Evolutionary conservation across 208 protist genomes (phyloP), one percentile per base, ranked within the genome.

Genomic region (Trypanosoma avium): DNA sequence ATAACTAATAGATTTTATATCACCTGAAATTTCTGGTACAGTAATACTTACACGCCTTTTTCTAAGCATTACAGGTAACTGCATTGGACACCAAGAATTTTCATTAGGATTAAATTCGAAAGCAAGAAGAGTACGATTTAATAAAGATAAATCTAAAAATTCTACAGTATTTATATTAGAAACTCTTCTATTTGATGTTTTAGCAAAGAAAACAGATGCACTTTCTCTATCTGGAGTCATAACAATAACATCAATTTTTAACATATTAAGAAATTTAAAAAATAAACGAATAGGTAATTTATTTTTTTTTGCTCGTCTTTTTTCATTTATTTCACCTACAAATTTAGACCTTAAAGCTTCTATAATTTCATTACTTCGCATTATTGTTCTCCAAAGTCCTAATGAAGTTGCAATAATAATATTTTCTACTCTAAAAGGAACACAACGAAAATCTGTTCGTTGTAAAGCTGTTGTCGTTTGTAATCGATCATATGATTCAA

Each of bases 351-450:
- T 36, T 24, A 70, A 52, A 9, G 74, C 77, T 21, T 49, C 17
- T 43, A 84, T 65, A 30, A 93, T 53, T 26, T 86, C 87, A 49
- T 86, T 85, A 70, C 78, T 70, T 21, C 77, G 77, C 26, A 71
- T 42, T 3, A 81, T 72, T 17, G 69, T 85, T 32, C 72, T 69
- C 75, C 82, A 90, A 19, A 93, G 69, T 10, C 72, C 48, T 30
- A 90, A 62, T 38, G 79, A 81, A 21, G 87, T 30, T 17, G 83
- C 83, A 27, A 86, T 61, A 35, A 85, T 42, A 38, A 89, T 48
- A 52, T 70, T 88, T 32, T 88, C 77, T 53, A 81, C 83, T 1
- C 63, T 61, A 10, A 84, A 46, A 32, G 79, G 19, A 0, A 70
- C 60, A 35, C 70, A 72, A 30, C 36, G 36, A 53, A 93, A 81